Percentiles rank a stretch among this genome's conserved stretches.
These are phyloP conservation scores for Debaryomyces nepalensis DNA, from an alignment of 1,139 yeast genomes.

Conservation along the genomic window DNA sequence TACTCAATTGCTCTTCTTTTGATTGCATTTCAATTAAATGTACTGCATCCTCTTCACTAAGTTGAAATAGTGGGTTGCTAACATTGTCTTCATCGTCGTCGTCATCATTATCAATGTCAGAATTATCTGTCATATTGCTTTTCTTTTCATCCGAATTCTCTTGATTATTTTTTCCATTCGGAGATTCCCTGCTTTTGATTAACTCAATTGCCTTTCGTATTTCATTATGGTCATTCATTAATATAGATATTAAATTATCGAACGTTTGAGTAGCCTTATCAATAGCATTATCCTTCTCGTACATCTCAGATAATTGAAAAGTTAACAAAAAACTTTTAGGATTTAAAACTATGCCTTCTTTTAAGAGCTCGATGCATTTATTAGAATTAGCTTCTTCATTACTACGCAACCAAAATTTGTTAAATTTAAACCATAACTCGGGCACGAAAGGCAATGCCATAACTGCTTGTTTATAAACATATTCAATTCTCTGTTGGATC, in stretches of 20 bases:
- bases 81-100: conserved; percentile 20
- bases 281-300: conserved; percentile 61
- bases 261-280: conserved; percentile 59
- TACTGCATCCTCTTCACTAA: conserved; percentile 34
- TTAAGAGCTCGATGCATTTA: conserved; percentile 47
- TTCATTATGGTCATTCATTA: conserved; percentile 38
- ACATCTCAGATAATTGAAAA: conserved; percentile 69
- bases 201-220: conserved; percentile 4
- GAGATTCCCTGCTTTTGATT: conserved; percentile 25
- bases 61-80: conserved; percentile 19
- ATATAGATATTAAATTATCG: conserved; percentile 49
- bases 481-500: conserved; percentile 65
- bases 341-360: conserved; percentile 63
- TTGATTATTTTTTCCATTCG: conserved; percentile 15
- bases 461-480: conserved; percentile 74
- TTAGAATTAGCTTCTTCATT: conserved; percentile 43
- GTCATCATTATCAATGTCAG: conserved; percentile 23
- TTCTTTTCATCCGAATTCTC: conserved; percentile 12
- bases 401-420: conserved; percentile 33
- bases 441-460: conserved; percentile 74
- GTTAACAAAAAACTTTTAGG: conserved; percentile 73
- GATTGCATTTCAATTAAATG: conserved; percentile 28
- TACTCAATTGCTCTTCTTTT: conserved; percentile 29
- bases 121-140: conserved; percentile 16
- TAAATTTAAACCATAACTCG: conserved; percentile 81